Percentiles rank a stretch among this genome's conserved stretches.
Evolutionary conservation across 2,329 filamentous ascomycete species (phyloP).

Genomic region (Xylaria hypoxylon): DNA sequence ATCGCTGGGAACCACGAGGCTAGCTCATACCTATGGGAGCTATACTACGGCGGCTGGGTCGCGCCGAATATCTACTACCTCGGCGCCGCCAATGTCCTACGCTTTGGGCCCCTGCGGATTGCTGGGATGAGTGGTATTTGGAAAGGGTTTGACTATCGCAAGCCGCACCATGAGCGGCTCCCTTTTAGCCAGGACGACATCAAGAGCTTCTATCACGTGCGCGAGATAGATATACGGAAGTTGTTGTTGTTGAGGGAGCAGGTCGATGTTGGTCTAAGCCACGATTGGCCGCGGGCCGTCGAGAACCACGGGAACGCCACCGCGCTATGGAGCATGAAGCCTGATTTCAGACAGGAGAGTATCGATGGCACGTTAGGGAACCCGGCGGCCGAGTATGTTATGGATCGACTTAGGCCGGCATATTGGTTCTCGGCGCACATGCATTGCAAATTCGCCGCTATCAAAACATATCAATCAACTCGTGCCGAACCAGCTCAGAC

Average conservation of each 20-base stretch:
- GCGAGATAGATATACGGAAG: conserved; percentile 92
- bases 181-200: conserved; percentile 84
- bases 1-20: conserved; percentile 97
- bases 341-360: conserved; percentile 80
- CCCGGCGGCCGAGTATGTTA: conserved; percentile 79
- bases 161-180: conserved; percentile 84
- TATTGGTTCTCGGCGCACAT: conserved; percentile 96
- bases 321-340: conserved; percentile 78
- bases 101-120: conserved; percentile 85
- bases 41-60: conserved; percentile 97
- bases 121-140: conserved; percentile 93
- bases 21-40: conserved; percentile 87
- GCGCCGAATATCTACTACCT: conserved; percentile 98
- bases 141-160: conserved; percentile 90
- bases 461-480: conserved; percentile 63
- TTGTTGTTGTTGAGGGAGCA: conserved; percentile 85
- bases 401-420: conserved; percentile 82
- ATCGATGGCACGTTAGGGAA: conserved; percentile 81
- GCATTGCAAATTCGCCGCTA: conserved; percentile 86
- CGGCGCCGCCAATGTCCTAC: conserved; percentile 89
- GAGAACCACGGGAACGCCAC: conserved; percentile 80
- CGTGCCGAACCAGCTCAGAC: conserved; percentile 41
- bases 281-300: conserved; percentile 92
- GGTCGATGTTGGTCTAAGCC: conserved; percentile 90
- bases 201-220: conserved; percentile 86